These are phyloP conservation scores for Serendipita vermifera DNA, from an alignment of 768 basidiomycete genomes.

Conservation along the genomic window DNA sequence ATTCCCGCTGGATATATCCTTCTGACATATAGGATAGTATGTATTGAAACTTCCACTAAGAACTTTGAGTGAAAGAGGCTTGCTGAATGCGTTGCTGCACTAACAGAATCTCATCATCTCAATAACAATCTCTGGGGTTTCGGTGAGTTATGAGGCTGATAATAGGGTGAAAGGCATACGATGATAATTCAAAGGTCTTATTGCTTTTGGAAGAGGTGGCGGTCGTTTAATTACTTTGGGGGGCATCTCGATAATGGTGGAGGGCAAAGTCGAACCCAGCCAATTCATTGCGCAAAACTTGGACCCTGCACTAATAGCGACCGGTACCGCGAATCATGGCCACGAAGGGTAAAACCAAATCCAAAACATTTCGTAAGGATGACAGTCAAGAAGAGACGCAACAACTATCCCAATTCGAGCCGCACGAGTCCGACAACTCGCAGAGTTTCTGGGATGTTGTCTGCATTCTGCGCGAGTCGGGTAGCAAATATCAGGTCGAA, in stretches of 20 bases:
- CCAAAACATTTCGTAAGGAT: not conserved
- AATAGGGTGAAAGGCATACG: not conserved
- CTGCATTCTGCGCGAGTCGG: constrained; percentile 13
- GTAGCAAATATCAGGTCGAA: constrained; percentile 18
- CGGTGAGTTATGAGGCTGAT: too few species aligned
- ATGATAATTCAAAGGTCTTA: not conserved
- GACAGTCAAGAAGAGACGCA: not conserved
- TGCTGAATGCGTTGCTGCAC: not conserved
- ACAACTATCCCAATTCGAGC: not conserved
- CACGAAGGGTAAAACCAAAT: not conserved
- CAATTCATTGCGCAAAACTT: not conserved
- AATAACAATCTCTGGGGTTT: not conserved
- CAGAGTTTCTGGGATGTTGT: not conserved
- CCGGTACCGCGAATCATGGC: not conserved
- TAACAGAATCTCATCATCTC: not conserved
- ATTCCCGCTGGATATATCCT: constrained; percentile 82
- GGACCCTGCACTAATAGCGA: not conserved
- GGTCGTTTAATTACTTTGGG: not conserved
- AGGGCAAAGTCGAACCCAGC: not conserved
- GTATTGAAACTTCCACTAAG: constrained; percentile 85
- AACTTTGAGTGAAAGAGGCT: not conserved
- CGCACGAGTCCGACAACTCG: not conserved
- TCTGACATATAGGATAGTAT: constrained; percentile 81
- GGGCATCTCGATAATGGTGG: not conserved
- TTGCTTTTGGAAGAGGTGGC: not conserved